Conservation (phyloP, 305 asterid genomes). For the Coffea humblotiana region DNA sequence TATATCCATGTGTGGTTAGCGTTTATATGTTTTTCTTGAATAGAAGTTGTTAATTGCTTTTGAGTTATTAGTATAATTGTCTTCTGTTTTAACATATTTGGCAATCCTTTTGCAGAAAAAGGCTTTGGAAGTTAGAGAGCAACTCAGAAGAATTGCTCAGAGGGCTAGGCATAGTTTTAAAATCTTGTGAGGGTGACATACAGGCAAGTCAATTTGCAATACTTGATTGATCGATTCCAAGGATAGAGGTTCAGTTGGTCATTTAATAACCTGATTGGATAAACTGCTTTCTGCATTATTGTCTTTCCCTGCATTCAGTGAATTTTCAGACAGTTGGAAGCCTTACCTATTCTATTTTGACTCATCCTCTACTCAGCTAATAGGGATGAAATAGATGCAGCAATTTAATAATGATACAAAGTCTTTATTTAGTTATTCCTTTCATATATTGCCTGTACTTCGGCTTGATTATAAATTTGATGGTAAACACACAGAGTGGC, state of each 20-base stretch:
- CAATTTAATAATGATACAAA: not conserved
- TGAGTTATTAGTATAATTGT: not conserved
- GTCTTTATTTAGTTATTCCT: not conserved
- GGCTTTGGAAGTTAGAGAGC: constrained; percentile 76
- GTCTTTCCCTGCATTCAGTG: too few species aligned
- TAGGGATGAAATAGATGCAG: not conserved
- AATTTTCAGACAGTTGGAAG: not conserved
- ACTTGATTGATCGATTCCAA: constrained; percentile 5
- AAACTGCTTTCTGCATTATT: not conserved
- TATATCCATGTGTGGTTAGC: not conserved
- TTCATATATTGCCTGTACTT: not conserved
- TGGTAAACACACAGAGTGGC: not conserved
- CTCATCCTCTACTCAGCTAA: not conserved
- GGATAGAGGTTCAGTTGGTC: not conserved
- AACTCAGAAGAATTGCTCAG: constrained; percentile 74
- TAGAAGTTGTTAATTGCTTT: not conserved
- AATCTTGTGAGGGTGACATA: constrained; percentile 81
- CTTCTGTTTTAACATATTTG: constrained; percentile 2
- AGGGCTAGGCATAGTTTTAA: constrained; percentile 77
- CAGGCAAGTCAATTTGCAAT: constrained; percentile 41
- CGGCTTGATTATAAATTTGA: not conserved
- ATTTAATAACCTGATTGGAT: not conserved
- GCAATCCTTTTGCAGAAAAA: constrained; percentile 56
- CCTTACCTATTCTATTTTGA: not conserved
- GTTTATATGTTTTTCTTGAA: not conserved